Conservation (phyloP, 371 early-diverging fungal species). For the Mortierella polycephala region DNA sequence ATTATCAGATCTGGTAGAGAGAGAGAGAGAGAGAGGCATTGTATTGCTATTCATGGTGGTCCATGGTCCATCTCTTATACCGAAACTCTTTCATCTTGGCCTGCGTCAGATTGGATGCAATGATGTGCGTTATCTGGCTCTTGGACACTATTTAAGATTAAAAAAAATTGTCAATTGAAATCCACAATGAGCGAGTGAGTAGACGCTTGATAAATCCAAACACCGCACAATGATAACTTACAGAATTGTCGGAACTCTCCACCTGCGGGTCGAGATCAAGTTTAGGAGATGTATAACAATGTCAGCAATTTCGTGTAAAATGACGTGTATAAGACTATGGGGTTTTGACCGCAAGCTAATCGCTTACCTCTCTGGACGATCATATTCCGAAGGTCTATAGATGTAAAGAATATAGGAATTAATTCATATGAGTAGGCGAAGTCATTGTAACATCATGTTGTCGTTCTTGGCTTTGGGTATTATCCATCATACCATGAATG, state of each 20-base stretch:
- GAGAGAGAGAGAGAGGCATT: background rate
- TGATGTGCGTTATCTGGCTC: constrained; percentile 72
- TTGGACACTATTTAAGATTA: constrained; percentile 58
- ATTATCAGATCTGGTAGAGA: background rate
- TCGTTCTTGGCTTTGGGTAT: too few species aligned
- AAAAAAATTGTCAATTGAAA: background rate
- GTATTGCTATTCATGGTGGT: background rate
- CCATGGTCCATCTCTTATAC: constrained; percentile 21
- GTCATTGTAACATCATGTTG: background rate
- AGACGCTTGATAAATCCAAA: background rate
- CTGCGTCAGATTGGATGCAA: constrained; percentile 75
- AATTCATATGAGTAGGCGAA: background rate
- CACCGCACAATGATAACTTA: background rate
- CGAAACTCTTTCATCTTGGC: constrained; percentile 75
- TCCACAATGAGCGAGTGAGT: background rate
- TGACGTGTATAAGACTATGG: too few species aligned
- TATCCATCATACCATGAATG: constrained; percentile 26
- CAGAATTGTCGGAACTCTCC: constrained; percentile 44
- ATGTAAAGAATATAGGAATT: background rate
- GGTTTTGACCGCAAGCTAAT: background rate
- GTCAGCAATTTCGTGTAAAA: background rate
- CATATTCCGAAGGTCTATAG: constrained; percentile 64
- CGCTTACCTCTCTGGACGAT: constrained; percentile 63
- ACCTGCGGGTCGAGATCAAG: constrained; percentile 10
- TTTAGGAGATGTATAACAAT: background rate